Base-by-base conservation (phyloP, 169 alveolate species). In the Babesia bovis region DNA sequence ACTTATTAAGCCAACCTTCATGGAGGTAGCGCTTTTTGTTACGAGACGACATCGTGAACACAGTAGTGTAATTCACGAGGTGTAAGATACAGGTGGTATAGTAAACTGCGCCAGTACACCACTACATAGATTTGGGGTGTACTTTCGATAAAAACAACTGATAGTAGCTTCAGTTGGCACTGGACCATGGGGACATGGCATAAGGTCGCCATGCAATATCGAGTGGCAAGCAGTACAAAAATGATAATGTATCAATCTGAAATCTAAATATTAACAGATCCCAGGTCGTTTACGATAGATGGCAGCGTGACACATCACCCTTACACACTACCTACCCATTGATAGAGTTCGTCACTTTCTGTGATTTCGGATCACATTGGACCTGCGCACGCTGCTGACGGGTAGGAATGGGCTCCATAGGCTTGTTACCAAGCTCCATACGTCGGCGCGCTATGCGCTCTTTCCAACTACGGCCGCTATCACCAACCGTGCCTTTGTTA, bases 1-100 rank as follows among this genome's bases (percentile, higher is more conserved):
- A 91, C 55, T 91, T 91, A 57, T 90, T 82, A 40, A 91, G 61
- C 95, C 95, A 91, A 45, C 95, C 95, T 59, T 91, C 95, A 50
- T 88, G 91, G 65, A 84, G 58, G 69, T 88, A 61, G 57, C 68
- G 72, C 69, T 88, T 72, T 75, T 79, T 72, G 78, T 51, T 41
- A 15, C 56, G 41, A 15, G 88, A 53, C 53, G 88, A 45, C 83
- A 70, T 70, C 28, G 81, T 79, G 53, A 53, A 42, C 40, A 38
- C 7, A 13, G n/a, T 3, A 21, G 40, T 12, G 32, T 30, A 13
- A 25, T 25, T 30, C 30, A 7, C 57, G 35, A 49, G 21, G 35
- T 25, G 35, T 25, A 17, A 41, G 17, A 41, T 17, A 41, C 19
- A 17, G 19, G 50, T 41, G 19, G 19, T 41, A 41, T 13, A 41